Base-by-base conservation (phyloP, 2,329 filamentous ascomycete genomes). In the Fusarium sp. region DNA sequence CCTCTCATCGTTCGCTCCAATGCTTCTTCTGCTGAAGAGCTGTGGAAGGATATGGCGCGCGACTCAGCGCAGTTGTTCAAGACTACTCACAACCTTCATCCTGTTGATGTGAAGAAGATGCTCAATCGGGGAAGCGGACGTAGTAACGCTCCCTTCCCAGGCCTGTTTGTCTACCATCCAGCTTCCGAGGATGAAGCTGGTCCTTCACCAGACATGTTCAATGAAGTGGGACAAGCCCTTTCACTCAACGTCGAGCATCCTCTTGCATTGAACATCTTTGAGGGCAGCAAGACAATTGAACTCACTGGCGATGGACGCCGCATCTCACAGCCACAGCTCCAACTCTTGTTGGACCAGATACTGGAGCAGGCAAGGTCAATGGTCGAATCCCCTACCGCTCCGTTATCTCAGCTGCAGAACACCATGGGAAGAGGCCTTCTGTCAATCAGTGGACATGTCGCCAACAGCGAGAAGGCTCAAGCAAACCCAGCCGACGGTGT, bases 211-310 rank as follows among this genome's bases (percentile, higher is more conserved):
- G n/a, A 34, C 24, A 52, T 54, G 37, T 69, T 69, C 41, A 41
- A 40, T 3, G 60, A 69, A 9, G 34, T 42, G 3, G 66, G 60
- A 1, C 66, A 69, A 10, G 66, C 66, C 0, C 24, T 69, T 11
- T 69, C 65, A 2, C 54, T 69, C 4, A 69, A 69, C 3, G 66
- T 69, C 10, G 66, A 69, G 6, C 66, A 69, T 13, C 60, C 65
- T 0, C 60, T 69, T 9, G 66, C 66, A 0, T 3, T 69, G 6
- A 69, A 69, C 20, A 49, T 66, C 2, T 69, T 69, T 9, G 66
- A 69, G 14, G 45, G 22, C 1, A 22, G 29, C 3, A 40, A 47
- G 3, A 34, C 22, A 0, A 44, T 69, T 1, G 66, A 69, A 12
- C 65, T 69, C 9, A 69, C 65, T 7, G 66, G 66, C 8, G 65